A percentile compares a stretch with the other conserved stretches of the same genome.
phyloP scores from a whole-genome alignment of 1,139 yeast genomes.

The Candida neerlandica region DNA sequence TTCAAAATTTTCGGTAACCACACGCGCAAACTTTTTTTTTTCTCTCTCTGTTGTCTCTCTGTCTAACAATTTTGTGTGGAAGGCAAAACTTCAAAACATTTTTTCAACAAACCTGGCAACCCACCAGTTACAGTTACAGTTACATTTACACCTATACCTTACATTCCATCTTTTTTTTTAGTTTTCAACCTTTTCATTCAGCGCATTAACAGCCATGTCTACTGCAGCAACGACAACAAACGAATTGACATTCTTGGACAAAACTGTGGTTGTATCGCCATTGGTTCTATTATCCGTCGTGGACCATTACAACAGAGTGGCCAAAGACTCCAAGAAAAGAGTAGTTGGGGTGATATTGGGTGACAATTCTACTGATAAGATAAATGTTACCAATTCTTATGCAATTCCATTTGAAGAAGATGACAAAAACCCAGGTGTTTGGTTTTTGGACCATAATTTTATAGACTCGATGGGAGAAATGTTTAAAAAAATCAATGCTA shows the following conservation, averaged over 20 bases:
- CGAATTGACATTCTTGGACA: conserved; percentile 45
- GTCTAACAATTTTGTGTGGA: neutral
- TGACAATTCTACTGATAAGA: conserved; percentile 59
- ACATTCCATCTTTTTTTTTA: too few relatives aligned
- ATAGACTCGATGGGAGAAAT: conserved; percentile 96
- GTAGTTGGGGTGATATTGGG: conserved; percentile 96
- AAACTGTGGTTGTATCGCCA: conserved; percentile 91
- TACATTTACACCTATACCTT: too few relatives aligned
- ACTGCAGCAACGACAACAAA: conserved; percentile 16
- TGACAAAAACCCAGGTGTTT: conserved; percentile 86
- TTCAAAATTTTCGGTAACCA: neutral
- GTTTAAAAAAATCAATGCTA: conserved; percentile 97
- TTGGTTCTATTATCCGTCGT: conserved; percentile 90
- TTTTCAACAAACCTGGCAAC: neutral
- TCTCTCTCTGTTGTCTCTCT: neutral
- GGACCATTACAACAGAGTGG: conserved; percentile 90
- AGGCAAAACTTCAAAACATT: conserved; percentile 1
- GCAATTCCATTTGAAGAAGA: conserved; percentile 98
- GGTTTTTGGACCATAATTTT: conserved; percentile 97
- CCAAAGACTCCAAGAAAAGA: conserved; percentile 69
- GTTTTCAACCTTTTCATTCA: too few relatives aligned
- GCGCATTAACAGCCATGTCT: conserved; percentile 5
- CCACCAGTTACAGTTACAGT: neutral
- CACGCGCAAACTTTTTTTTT: neutral
- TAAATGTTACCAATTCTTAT: conserved; percentile 74